A percentile compares a stretch with the other conserved stretches of the same genome.
Evolutionary conservation across 352 stramenopile genomes (phyloP).

Genomic region (Phytophthora rubi): DNA sequence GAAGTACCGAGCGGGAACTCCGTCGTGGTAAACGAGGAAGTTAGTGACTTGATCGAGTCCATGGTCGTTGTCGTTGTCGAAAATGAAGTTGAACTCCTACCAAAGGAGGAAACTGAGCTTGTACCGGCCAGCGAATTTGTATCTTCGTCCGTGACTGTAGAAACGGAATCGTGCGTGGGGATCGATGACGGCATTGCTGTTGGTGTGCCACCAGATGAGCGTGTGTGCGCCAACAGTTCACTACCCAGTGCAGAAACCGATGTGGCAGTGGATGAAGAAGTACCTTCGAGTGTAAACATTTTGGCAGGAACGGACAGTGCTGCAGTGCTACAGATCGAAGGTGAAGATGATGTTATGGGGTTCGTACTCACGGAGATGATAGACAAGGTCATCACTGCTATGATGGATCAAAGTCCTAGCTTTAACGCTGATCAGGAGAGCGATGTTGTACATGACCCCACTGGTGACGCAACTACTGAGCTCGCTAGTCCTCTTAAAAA

Average conservation of each 20-base stretch:
- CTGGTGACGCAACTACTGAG: background rate
- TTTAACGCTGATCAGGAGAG: background rate
- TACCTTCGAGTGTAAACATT: background rate
- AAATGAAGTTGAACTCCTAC: background rate
- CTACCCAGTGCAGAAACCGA: background rate
- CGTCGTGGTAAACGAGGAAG: background rate
- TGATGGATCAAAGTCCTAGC: background rate
- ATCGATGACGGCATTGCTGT: background rate
- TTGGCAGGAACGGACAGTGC: background rate
- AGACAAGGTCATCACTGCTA: background rate
- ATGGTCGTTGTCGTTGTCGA: background rate
- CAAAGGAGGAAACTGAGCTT: background rate
- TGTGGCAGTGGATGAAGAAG: background rate
- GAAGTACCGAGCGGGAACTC: background rate
- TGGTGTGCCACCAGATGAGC: background rate
- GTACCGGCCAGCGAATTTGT: background rate
- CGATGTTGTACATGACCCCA: background rate
- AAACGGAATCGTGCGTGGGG: background rate
- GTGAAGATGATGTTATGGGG: background rate
- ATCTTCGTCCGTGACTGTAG: background rate
- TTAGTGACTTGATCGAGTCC: background rate
- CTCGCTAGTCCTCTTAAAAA: background rate
- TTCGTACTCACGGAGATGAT: conserved; percentile 9
- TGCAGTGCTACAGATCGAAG: background rate
- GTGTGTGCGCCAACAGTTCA: background rate